Evolutionary conservation across 2,329 filamentous ascomycete genomes (phyloP), one percentile per base, ranked within the genome.

Genomic region (Aspergillus pseudotamarii): DNA sequence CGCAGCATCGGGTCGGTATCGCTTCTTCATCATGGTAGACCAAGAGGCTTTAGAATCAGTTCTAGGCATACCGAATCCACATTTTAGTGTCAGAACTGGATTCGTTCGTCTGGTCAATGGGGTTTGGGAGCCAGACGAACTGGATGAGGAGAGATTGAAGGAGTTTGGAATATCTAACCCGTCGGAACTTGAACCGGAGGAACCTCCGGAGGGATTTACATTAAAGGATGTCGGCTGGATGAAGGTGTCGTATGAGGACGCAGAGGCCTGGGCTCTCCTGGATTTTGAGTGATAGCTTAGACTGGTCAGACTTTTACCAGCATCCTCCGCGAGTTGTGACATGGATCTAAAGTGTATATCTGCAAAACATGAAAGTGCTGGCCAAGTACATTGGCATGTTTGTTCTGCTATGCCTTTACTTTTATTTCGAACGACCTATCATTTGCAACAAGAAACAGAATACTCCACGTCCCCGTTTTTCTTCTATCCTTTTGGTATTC

Each of bases 191-290:
- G 26, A 61, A 6, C 16, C 4, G 1, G 62, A 66, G 54, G 34
- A 36, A 16, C 60, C 64, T 3, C 32, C 68, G 21, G 66, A 69
- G 38, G 64, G 64, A 14, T 68, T 57, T 62, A 64, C 61, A 2
- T 30, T 59, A 30, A 21, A 65, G 6, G 32, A 66, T 48, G 66
- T 69, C n/a, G 67, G 67, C 26, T 68, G 66, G 67, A 69, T 68
- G 65, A 69, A 64, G 10, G 51, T 66, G 19, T 28, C 23, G 0
- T 67, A 57, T 55, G 36, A 59, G 46, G 32, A 21, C 21, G 62
- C 53, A 14, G 19, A 62, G 62, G 4, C 62, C 23, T 28, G 32
- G 11, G 60, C 30, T 12, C 65, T 58, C 26, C 14, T 59, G 26
- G 12, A 62, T n/a, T 8, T 67, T 14, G n/a, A n/a, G 28, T 23